Conservation (phyloP, 75 land plant genomes). For the Azolla pinnata region DNA sequence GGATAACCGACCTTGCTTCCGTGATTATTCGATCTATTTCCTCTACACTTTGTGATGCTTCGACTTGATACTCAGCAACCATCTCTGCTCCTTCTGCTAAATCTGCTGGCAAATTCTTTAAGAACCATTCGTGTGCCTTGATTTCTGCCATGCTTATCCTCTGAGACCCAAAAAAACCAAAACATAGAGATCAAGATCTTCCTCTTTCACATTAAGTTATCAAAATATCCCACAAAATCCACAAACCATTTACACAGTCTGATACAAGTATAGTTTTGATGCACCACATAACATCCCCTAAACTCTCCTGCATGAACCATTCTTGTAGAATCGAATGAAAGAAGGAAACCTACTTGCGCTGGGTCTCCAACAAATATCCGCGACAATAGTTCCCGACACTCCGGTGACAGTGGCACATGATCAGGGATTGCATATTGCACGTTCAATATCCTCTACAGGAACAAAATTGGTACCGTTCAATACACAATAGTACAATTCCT, state of each 20-base stretch:
- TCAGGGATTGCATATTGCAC: conserved; percentile 62
- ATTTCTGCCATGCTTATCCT: conserved; percentile 60
- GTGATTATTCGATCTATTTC: conserved; percentile 59
- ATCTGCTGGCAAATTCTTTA: conserved; percentile 66
- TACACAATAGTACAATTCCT: no score
- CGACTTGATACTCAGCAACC: conserved; percentile 36
- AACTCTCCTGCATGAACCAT: no score
- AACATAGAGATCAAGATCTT: no score
- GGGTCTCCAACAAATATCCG: conserved; percentile 62
- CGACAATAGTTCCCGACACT: conserved; percentile 42
- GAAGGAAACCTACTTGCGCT: conserved; percentile 24
- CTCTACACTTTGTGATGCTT: conserved; percentile 43
- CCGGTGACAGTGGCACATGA: conserved; percentile 47
- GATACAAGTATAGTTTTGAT: neutral
- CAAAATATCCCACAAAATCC: neutral
- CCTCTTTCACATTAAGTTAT: no score
- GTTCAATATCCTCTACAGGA: conserved; percentile 37
- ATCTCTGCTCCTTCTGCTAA: conserved; percentile 31
- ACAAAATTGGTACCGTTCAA: neutral
- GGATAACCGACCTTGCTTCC: conserved; percentile 63
- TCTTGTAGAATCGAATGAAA: neutral
- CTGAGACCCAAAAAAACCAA: conserved; percentile 21
- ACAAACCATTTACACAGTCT: neutral
- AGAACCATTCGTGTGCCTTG: conserved; percentile 64
- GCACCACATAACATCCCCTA: neutral